A percentile compares a stretch with the other conserved stretches of the same genome.
These are phyloP conservation scores for Tetraselmis striata DNA, from an alignment of 139 green algal genomes.

Conservation along the genomic window DNA sequence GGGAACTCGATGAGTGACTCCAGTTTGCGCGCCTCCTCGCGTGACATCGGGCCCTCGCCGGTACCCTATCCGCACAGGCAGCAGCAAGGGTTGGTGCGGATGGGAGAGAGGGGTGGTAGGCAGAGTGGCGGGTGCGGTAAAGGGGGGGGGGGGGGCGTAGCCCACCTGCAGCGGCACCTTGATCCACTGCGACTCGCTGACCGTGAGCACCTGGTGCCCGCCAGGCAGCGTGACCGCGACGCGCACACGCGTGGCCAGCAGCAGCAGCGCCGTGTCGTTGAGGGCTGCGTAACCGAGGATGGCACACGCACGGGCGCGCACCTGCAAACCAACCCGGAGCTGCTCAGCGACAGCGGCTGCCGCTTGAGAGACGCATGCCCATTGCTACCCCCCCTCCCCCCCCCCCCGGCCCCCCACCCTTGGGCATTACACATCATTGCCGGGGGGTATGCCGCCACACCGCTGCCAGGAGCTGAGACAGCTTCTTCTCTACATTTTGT, in stretches of 20 bases:
- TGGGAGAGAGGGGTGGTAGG: neutral
- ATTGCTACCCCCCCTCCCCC: no score
- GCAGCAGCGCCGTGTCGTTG: slow-evolving; percentile 58
- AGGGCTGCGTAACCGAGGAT: slow-evolving; percentile 80
- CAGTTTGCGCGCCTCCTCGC: neutral
- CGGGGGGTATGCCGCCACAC: no score
- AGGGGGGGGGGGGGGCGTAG: neutral
- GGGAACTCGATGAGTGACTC: slow-evolving; percentile 1
- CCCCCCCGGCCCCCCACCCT: no score
- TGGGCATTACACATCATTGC: no score
- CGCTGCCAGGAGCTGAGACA: no score
- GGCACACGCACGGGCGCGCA: slow-evolving; percentile 49
- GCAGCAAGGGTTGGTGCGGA: no score
- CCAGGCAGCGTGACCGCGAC: slow-evolving; percentile 73
- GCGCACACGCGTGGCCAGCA: slow-evolving; percentile 72
- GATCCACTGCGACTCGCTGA: slow-evolving; percentile 74
- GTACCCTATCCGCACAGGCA: neutral
- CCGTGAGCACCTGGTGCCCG: slow-evolving; percentile 73
- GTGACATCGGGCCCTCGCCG: slow-evolving; percentile 8
- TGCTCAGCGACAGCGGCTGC: no score
- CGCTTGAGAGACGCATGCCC: no score
- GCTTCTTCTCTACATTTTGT: no score
- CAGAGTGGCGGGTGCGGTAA: neutral
- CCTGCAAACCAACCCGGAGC: slow-evolving; percentile 13
- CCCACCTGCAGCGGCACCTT: slow-evolving; percentile 65